Conservation (phyloP, 2,329 filamentous ascomycete species). For the Fusarium hostae region DNA sequence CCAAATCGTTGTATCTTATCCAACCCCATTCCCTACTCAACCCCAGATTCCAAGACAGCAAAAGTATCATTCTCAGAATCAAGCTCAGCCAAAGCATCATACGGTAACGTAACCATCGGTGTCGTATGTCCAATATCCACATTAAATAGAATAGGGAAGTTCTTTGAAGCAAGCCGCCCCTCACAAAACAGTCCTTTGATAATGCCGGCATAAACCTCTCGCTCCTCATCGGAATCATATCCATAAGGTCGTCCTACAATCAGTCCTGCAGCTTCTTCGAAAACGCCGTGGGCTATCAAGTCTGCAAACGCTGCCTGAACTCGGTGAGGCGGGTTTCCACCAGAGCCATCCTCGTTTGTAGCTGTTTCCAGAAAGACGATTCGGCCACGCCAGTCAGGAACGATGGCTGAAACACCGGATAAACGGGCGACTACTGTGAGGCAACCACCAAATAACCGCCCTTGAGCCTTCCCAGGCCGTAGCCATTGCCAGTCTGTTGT, state of each 20-base stretch:
- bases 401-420: conserved; percentile 47
- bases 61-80: conserved; percentile 54
- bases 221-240: conserved; percentile 49
- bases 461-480: conserved; percentile 50
- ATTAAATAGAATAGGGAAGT: conserved; percentile 55
- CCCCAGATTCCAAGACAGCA: conserved; percentile 44
- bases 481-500: conserved; percentile 53
- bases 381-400: conserved; percentile 52
- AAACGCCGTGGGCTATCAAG: conserved; percentile 54
- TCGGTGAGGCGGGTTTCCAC: conserved; percentile 37
- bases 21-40: background rate
- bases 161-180: conserved; percentile 44
- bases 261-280: conserved; percentile 54
- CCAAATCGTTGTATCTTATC: rapidly evolving
- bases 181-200: conserved; percentile 52
- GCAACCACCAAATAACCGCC: conserved; percentile 57
- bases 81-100: conserved; percentile 51
- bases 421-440: conserved; percentile 55
- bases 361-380: conserved; percentile 57
- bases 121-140: conserved; percentile 58
- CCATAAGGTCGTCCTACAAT: conserved; percentile 56
- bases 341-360: conserved; percentile 43
- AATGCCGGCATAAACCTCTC: conserved; percentile 45
- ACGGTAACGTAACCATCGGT: conserved; percentile 56
- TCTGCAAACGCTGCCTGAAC: conserved; percentile 53